Base-by-base conservation (phyloP, 768 basidiomycete species). In the Amanita thiersii region DNA sequence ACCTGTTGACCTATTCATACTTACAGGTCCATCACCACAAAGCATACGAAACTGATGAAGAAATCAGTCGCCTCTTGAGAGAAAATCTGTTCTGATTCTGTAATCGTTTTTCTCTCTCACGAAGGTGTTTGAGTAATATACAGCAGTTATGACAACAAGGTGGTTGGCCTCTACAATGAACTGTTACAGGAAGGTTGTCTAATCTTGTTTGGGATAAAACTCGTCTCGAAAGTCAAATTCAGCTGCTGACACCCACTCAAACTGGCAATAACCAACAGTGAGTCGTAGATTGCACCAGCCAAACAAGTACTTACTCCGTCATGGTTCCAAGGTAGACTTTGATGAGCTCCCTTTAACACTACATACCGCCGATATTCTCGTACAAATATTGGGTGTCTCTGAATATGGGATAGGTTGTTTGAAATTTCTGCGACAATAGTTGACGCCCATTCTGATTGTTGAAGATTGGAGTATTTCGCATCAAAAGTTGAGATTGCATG, bases 341-440 rank as follows among this genome's bases (percentile, higher is more conserved):
- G 34, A 7, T 26, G 36, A 15, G 21, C n/a, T 31, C 38, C 37
- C 11, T 55, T 68, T 26, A 88, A 59, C 1, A 83, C 66, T 8
- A 83, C 75, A 57, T 73, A 87, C 19, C 86, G 73, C 19, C 86
- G 72, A 52, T 79, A 78, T 21, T 64, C 52, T 35, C 66, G 59
- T 73, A 81, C 77, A 25, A 86, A 63, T 17, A 51, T 57, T n/a
- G 79, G 81, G 46, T 86, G 82, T 32, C 60, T 56, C 49, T 82
- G 79, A 65, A 85, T 72, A 29, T 50, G 51, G 19, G 53, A 45
- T 49, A 86, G 51, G 47, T 81, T 76, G 12, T 59, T 55, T 2
- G 59, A 53, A 30, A 86, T 63, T 25, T 73, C 70, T 20, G 54
- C 49, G 31, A 75, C 69, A 17, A 79, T 63, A 4, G 55, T 55